A percentile compares a stretch with the other conserved stretches of the same genome.
Evolutionary conservation across 2,329 filamentous ascomycete genomes (phyloP).

Genomic region (Colletotrichum tanaceti): DNA sequence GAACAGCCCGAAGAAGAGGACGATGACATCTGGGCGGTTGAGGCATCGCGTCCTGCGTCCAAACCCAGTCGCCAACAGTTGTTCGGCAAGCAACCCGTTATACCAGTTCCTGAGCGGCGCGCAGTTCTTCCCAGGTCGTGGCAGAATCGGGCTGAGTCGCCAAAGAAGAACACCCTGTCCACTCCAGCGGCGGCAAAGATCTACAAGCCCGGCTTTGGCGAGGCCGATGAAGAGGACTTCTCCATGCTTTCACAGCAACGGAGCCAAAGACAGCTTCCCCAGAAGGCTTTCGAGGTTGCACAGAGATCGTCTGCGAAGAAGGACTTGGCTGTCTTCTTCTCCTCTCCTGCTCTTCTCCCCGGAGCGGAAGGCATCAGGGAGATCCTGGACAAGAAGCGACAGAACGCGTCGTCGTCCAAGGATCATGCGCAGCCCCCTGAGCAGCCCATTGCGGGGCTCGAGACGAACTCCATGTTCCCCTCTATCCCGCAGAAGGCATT

Average conservation of each 20-base stretch:
- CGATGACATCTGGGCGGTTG: constrained; percentile 69
- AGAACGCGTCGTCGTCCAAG: constrained; percentile 25
- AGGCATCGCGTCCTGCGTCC: constrained; percentile 59
- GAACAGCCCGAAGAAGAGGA: constrained; percentile 43
- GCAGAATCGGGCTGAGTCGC: constrained; percentile 46
- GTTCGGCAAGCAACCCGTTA: constrained; percentile 46
- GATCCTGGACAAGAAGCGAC: constrained; percentile 36
- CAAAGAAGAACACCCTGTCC: constrained; percentile 43
- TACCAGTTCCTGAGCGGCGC: constrained; percentile 39
- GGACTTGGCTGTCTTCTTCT: constrained; percentile 68
- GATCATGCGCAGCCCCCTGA: constrained; percentile 28
- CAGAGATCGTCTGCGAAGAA: constrained; percentile 31
- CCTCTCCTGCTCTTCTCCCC: constrained; percentile 61
- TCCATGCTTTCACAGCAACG: constrained; percentile 55
- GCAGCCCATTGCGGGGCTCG: constrained; percentile 43
- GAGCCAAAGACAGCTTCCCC: constrained; percentile 31
- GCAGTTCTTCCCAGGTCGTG: constrained; percentile 54
- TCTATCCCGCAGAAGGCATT: constrained; percentile 49
- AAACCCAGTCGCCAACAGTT: constrained; percentile 44
- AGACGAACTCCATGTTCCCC: constrained; percentile 57
- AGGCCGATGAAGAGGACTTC: constrained; percentile 54
- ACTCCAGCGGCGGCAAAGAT: constrained; percentile 24
- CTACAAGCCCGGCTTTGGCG: constrained; percentile 17
- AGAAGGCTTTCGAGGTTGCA: constrained; percentile 20
- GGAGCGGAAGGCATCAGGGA: constrained; percentile 42